Evolutionary conservation across 495 filamentous ascomycete species (phyloP).

Genomic region (Xylaria acuta): DNA sequence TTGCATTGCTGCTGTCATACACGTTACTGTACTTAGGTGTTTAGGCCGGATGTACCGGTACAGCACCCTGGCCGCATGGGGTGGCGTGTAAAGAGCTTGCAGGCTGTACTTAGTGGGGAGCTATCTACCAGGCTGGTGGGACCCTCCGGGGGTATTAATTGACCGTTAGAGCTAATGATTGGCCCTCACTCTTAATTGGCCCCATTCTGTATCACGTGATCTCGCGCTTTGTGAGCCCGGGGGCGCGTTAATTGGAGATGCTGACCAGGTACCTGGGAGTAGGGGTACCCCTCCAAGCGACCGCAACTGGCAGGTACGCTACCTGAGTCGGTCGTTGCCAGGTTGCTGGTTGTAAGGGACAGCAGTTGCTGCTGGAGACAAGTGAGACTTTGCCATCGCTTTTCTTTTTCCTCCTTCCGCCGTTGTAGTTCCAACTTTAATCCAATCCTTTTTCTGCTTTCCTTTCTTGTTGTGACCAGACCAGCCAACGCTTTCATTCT

Average conservation of each 20-base stretch:
- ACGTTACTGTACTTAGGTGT: not conserved
- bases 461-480: conserved; percentile 3
- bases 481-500: conserved; percentile 9
- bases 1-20: not conserved
- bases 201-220: conserved; percentile 4
- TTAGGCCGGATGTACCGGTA: not conserved
- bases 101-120: not conserved
- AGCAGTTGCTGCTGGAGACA: not conserved
- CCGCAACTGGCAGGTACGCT: not conserved
- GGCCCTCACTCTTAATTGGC: not conserved
- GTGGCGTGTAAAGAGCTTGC: conserved; percentile 20
- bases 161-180: not conserved
- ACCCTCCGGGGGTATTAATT: conserved; percentile 11
- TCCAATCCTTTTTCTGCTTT: conserved; percentile 7
- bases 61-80: not conserved
- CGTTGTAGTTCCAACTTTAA: conserved; percentile 20
- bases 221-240: conserved; percentile 16
- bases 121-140: not conserved
- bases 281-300: conserved; percentile 7
- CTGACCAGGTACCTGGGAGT: not conserved
- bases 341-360: not conserved
- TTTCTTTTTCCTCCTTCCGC: conserved; percentile 9
- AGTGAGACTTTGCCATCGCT: conserved; percentile 8
- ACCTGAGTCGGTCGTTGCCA: not conserved
- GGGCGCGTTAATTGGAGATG: conserved; percentile 21